phyloP scores from a whole-genome alignment of 306 rosid genomes.

The Clitoria ternatea region DNA sequence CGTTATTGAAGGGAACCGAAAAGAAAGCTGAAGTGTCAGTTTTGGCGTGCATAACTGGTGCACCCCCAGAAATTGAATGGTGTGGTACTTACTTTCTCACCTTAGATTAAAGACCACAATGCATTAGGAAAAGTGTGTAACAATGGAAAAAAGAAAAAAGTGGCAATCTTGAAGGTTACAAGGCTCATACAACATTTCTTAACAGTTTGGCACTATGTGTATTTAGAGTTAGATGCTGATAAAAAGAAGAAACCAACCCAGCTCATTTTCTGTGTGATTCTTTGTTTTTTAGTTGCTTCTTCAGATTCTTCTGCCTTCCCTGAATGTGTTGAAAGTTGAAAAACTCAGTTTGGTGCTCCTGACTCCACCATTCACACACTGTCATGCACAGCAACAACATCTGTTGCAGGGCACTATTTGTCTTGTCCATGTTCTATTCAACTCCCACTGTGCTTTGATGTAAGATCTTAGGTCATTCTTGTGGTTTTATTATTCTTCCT shows the following conservation, averaged over 20 bases:
- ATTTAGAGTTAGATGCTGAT: constrained; percentile 11
- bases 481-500: neutral
- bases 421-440: constrained; percentile 34
- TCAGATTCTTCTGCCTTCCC: constrained; percentile 25
- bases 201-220: constrained; percentile 32
- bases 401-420: constrained; percentile 11
- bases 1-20: constrained; percentile 16
- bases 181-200: constrained; percentile 28
- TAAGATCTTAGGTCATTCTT: constrained; percentile 30
- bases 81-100: constrained; percentile 29
- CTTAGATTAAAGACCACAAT: constrained; percentile 3
- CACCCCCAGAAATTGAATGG: constrained; percentile 42
- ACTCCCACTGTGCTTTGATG: constrained; percentile 5
- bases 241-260: constrained; percentile 13
- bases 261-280: constrained; percentile 15
- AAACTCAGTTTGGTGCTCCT: constrained; percentile 29
- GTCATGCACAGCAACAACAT: constrained; percentile 24
- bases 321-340: constrained; percentile 14
- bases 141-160: too few species aligned
- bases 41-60: constrained; percentile 68
- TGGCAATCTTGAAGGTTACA: constrained; percentile 11
- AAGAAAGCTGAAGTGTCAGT: constrained; percentile 62
- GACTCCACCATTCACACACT: constrained; percentile 18
- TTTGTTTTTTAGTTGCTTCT: neutral
- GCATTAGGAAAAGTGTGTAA: constrained; percentile 23